These are phyloP conservation scores for Gossypium aridum DNA, from an alignment of 441 rosid species.

Conservation along the genomic window DNA sequence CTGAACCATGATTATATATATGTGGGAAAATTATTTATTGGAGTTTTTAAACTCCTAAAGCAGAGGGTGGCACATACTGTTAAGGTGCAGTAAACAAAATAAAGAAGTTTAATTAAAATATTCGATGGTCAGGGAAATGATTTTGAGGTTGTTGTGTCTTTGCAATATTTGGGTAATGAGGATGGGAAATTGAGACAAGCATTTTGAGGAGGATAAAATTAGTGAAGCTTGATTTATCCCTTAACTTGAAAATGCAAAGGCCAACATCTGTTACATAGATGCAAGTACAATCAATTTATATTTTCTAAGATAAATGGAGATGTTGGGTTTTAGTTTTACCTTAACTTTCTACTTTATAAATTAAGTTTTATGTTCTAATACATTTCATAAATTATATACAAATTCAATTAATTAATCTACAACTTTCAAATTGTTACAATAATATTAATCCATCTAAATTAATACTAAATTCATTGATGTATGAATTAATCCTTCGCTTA, in stretches of 20 bases:
- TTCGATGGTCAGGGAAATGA: neutral
- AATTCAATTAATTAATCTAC: too few relatives aligned
- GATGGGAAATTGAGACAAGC: neutral
- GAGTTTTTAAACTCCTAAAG: too few relatives aligned
- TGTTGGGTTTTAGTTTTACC: neutral
- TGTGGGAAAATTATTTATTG: too few relatives aligned
- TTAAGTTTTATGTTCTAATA: neutral
- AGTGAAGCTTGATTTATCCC: neutral
- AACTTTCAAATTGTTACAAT: too few relatives aligned
- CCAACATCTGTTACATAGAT: neutral
- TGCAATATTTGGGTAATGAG: neutral
- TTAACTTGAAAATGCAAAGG: too few relatives aligned
- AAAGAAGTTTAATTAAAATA: too few relatives aligned
- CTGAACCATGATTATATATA: conserved; percentile 3
- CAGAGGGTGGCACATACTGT: too few relatives aligned
- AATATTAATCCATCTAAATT: too few relatives aligned
- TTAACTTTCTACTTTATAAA: neutral
- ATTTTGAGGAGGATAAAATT: neutral
- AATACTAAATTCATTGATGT: too few relatives aligned
- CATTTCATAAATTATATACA: too few relatives aligned
- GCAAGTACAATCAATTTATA: neutral
- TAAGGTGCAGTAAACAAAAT: too few relatives aligned
- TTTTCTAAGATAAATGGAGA: neutral
- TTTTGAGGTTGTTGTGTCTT: neutral
- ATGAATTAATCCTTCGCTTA: too few relatives aligned